Evolutionary conservation across 164 flowering plant genomes (phyloP).

Genomic region (Nelumbo lutea): DNA sequence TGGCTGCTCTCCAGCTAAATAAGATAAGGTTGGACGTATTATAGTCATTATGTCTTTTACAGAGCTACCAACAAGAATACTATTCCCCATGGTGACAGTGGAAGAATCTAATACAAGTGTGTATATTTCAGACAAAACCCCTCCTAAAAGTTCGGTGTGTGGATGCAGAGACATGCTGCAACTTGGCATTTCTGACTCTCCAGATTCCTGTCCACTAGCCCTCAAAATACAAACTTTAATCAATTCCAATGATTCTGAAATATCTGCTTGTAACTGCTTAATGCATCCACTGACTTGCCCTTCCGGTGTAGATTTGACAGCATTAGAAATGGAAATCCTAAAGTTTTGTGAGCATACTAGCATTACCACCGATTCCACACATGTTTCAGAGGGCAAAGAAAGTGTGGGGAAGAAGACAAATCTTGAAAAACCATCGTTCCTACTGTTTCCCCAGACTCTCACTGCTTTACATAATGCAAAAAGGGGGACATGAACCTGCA

Average conservation of each 20-base stretch:
- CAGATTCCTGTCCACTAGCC: slow-evolving; percentile 19
- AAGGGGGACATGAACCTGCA: slow-evolving; percentile 62
- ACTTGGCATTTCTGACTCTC: slow-evolving; percentile 9
- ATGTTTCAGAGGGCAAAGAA: slow-evolving; percentile 26
- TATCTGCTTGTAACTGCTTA: slow-evolving; percentile 43
- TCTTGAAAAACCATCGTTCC: slow-evolving; percentile 15
- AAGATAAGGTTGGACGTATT: slow-evolving; percentile 42
- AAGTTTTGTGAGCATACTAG: slow-evolving; percentile 54
- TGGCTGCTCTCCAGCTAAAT: slow-evolving; percentile 33
- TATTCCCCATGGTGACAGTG: slow-evolving; percentile 58
- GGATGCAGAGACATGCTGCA: slow-evolving; percentile 18
- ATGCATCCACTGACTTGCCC: slow-evolving; percentile 76
- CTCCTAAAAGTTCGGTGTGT: slow-evolving; percentile 58
- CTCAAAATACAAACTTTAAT: slow-evolving; percentile 31
- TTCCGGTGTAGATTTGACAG: slow-evolving; percentile 71
- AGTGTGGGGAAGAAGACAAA: slow-evolving; percentile 9
- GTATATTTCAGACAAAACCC: slow-evolving; percentile 62
- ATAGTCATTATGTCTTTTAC: slow-evolving; percentile 43
- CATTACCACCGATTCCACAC: slow-evolving; percentile 42
- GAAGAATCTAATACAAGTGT: slow-evolving; percentile 54
- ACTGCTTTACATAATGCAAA: slow-evolving; percentile 69
- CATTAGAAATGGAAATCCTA: slow-evolving; percentile 44
- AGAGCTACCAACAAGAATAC: slow-evolving; percentile 51
- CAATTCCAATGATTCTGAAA: slow-evolving; percentile 71
- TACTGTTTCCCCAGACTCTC: slow-evolving; percentile 33